Conservation (phyloP, 2,329 filamentous ascomycete genomes). For the Lasiodiplodia hormozganensis region DNA sequence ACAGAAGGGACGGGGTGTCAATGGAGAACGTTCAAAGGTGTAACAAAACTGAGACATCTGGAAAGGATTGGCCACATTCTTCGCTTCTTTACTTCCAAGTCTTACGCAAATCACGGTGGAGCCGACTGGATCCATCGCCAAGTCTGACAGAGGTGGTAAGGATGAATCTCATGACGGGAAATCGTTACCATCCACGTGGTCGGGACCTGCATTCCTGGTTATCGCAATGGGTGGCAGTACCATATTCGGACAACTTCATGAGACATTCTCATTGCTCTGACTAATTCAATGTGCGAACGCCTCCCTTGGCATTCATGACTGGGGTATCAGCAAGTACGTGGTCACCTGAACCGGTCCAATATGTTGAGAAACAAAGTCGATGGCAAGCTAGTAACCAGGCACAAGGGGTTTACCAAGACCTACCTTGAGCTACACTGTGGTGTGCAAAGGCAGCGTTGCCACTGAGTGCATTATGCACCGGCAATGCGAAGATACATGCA, state of each 20-base stretch:
- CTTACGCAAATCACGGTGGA: background rate
- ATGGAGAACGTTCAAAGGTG: conserved; percentile 37
- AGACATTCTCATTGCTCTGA: background rate
- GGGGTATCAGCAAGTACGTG: background rate
- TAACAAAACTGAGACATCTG: conserved; percentile 38
- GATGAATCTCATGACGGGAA: background rate
- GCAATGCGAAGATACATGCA: background rate
- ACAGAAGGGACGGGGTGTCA: conserved; percentile 35
- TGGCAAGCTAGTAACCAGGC: too few species aligned
- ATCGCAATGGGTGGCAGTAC: background rate
- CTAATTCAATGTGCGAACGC: background rate
- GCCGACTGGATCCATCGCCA: background rate
- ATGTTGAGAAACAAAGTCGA: background rate
- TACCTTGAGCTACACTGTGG: background rate
- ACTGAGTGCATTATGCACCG: background rate
- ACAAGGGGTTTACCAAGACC: background rate
- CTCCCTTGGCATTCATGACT: background rate
- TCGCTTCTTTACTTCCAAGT: background rate
- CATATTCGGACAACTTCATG: background rate
- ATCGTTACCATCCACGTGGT: background rate
- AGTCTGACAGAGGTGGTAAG: background rate
- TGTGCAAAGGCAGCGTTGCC: background rate
- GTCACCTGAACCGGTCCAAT: background rate
- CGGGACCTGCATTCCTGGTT: background rate
- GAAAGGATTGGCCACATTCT: conserved; percentile 27